Conservation (phyloP, 2,329 filamentous ascomycete genomes). For the Esteya vermicola region DNA sequence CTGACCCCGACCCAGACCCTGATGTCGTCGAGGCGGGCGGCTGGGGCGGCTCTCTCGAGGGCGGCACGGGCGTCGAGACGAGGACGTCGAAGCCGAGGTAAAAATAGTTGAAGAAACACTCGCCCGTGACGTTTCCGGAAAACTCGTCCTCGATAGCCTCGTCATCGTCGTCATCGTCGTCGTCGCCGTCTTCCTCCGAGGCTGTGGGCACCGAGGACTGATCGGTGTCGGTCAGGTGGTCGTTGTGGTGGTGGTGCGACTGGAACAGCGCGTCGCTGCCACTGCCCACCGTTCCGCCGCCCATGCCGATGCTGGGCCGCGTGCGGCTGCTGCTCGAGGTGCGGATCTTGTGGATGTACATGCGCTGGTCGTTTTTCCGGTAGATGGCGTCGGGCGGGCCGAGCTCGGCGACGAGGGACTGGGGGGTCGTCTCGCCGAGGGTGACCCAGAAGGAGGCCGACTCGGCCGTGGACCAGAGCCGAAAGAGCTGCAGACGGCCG, state of each 20-base stretch:
- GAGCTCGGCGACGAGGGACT: constrained; percentile 80
- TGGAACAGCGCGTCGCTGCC: constrained; percentile 22
- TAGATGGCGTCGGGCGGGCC: constrained; percentile 92
- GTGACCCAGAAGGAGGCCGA: constrained; percentile 44
- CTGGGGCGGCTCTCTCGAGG: constrained; percentile 49
- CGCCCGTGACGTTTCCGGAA: constrained; percentile 41
- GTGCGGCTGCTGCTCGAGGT: constrained; percentile 35
- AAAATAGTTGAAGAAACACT: constrained; percentile 97
- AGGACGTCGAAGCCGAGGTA: constrained; percentile 88
- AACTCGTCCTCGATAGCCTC: constrained; percentile 43
- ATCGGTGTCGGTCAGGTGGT: constrained; percentile 52
- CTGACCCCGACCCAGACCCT: neutral
- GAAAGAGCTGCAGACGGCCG: constrained; percentile 63
- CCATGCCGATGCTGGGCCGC: constrained; percentile 25
- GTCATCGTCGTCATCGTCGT: constrained; percentile 50
- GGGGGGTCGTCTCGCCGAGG: constrained; percentile 76
- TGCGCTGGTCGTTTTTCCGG: constrained; percentile 74
- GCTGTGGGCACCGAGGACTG: constrained; percentile 61
- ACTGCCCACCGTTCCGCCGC: constrained; percentile 26
- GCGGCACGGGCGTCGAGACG: constrained; percentile 59
- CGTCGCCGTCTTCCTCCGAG: constrained; percentile 58
- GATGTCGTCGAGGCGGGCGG: neutral
- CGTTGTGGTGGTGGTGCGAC: constrained; percentile 25
- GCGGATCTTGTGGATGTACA: constrained; percentile 66
- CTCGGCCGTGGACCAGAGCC: constrained; percentile 40